Conservation (phyloP, 2,329 filamentous ascomycete species). For the Ophiostoma tasmaniense region DNA sequence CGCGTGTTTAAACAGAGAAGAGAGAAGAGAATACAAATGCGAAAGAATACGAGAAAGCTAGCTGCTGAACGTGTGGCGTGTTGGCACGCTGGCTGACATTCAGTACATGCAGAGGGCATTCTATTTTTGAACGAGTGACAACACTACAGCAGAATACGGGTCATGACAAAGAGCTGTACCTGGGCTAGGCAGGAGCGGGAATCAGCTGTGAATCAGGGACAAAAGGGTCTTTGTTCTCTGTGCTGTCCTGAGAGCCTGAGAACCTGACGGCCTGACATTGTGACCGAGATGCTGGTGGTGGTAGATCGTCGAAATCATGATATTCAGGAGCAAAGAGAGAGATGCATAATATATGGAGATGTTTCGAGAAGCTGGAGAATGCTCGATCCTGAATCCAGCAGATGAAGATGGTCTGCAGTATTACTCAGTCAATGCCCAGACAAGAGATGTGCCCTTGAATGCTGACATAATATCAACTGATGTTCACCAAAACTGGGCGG, state of each 20-base stretch:
- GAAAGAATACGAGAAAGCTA: not conserved
- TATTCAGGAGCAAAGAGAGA: not conserved
- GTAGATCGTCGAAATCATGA: not conserved
- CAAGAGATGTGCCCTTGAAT: not conserved
- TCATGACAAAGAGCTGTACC: not conserved
- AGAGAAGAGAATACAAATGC: not conserved
- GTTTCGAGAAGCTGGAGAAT: not conserved
- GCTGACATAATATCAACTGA: not conserved
- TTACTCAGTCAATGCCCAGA: too few relatives aligned
- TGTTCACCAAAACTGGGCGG: not conserved
- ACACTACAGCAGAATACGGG: not conserved
- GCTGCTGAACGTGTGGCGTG: not conserved
- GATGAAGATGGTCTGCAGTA: too few relatives aligned
- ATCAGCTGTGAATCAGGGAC: not conserved
- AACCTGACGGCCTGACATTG: too few relatives aligned
- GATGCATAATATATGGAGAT: not conserved
- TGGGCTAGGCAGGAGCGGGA: not conserved
- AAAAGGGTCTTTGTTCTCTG: not conserved
- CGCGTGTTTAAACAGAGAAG: too few relatives aligned
- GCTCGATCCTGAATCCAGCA: too few relatives aligned
- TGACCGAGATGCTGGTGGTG: not conserved
- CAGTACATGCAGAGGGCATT: not conserved
- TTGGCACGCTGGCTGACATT: not conserved
- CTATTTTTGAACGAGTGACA: not conserved
- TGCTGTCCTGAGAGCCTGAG: too few relatives aligned